Evolutionary conservation across 164 flowering plant genomes (phyloP).

Genomic region (Litsea cubeba): DNA sequence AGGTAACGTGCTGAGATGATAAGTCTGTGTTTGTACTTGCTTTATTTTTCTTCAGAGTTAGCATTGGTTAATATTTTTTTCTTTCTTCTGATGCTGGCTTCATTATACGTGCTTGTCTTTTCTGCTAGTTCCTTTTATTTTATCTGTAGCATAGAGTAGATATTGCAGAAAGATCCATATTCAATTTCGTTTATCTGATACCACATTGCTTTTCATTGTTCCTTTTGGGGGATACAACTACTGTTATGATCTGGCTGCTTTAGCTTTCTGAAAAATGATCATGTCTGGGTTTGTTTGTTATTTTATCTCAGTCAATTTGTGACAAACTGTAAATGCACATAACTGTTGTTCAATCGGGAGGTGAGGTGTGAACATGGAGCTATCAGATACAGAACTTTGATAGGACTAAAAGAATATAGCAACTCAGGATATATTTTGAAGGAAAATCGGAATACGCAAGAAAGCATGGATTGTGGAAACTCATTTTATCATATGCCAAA

Average conservation of each 20-base stretch:
- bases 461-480: not conserved
- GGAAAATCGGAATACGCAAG: not conserved
- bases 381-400: not conserved
- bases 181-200: no score
- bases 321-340: not conserved
- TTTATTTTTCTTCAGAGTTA: not conserved
- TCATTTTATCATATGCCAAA: not conserved
- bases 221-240: not conserved
- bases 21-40: not conserved
- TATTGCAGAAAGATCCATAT: no score
- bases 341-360: not conserved
- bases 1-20: slow-evolving; percentile 32
- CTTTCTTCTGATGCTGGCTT: not conserved
- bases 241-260: not conserved
- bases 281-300: not conserved
- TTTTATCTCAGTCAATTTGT: not conserved
- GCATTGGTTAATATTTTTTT: not conserved
- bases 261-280: not conserved
- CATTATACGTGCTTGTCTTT: not conserved
- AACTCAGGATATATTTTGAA: not conserved
- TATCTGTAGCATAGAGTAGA: not conserved
- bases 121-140: not conserved
- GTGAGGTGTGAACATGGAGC: not conserved
- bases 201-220: not conserved
- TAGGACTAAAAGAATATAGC: not conserved